Percentiles rank a stretch among this genome's conserved stretches.
These are phyloP conservation scores for Pestalotiopsis sp. DNA, from an alignment of 2,329 filamentous ascomycete species.

Conservation along the genomic window DNA sequence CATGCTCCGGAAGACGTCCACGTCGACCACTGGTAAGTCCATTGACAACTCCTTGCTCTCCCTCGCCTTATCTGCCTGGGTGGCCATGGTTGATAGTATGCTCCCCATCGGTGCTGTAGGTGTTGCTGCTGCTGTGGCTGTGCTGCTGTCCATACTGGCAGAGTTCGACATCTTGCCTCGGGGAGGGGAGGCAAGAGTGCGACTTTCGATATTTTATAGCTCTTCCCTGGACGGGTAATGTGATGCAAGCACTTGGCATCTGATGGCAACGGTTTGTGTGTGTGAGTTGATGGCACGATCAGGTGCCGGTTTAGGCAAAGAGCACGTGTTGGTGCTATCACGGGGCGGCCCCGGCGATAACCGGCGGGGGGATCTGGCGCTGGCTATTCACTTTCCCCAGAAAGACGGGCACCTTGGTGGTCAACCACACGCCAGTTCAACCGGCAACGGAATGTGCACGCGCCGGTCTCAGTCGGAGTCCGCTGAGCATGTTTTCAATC, in stretches of 20 bases:
- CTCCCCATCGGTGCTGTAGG: constrained; percentile 5
- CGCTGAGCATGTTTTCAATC: neutral
- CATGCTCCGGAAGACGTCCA: constrained; percentile 55
- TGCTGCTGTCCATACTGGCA: neutral
- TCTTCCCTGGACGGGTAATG: neutral
- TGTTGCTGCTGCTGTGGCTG: neutral
- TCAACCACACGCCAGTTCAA: neutral
- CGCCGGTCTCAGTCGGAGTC: constrained; percentile 12
- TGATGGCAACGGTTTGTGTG: constrained; percentile 4
- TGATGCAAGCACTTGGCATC: neutral
- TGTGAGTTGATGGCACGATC: constrained; percentile 7
- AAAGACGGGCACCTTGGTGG: neutral
- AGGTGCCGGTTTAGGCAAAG: constrained; percentile 9
- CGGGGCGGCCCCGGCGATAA: neutral
- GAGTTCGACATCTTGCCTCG: neutral
- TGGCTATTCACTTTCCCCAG: neutral
- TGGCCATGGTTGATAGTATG: constrained; percentile 10
- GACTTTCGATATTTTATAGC: neutral
- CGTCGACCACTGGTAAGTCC: constrained; percentile 62
- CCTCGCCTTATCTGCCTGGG: constrained; percentile 3
- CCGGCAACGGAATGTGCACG: neutral
- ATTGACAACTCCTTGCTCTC: constrained; percentile 33
- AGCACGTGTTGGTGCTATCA: constrained; percentile 1
- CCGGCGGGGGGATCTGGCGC: neutral
- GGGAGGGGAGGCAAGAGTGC: neutral